A percentile compares a stretch with the other conserved stretches of the same genome.
phyloP scores from a whole-genome alignment of 176 grass and related monocot species.

The Ensete ventricosum region DNA sequence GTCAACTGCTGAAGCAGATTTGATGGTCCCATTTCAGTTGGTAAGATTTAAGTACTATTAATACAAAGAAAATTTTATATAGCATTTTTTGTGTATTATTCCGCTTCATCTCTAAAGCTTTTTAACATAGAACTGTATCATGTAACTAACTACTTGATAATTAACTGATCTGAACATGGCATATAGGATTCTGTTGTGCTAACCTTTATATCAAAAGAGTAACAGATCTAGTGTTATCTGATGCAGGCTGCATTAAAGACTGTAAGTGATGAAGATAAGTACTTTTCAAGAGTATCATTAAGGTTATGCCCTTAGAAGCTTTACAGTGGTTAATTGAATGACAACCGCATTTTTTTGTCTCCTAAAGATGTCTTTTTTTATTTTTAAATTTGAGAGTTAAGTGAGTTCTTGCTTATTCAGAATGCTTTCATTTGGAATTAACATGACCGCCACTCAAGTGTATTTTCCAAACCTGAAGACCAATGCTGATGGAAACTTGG shows the following conservation, averaged over 20 bases:
- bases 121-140: neutral
- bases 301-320: slow-evolving; percentile 31
- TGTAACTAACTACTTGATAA: neutral
- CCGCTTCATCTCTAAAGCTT: neutral
- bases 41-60: slow-evolving; percentile 22
- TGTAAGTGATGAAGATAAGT: slow-evolving; percentile 86
- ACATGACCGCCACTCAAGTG: slow-evolving; percentile 43
- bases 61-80: neutral
- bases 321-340: neutral
- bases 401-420: slow-evolving; percentile 35
- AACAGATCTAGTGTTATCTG: slow-evolving; percentile 23
- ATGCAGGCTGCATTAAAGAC: slow-evolving; percentile 89
- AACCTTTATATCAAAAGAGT: neutral
- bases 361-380: neutral
- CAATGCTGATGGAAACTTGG: slow-evolving; percentile 24
- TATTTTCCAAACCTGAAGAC: slow-evolving; percentile 41
- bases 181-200: neutral
- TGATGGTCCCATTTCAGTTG: slow-evolving; percentile 93
- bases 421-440: slow-evolving; percentile 75
- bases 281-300: slow-evolving; percentile 83
- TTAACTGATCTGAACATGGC: too few relatives aligned
- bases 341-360: neutral
- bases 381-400: slow-evolving; percentile 4
- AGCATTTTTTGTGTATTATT: slow-evolving; percentile 12
- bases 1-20: slow-evolving; percentile 98